A percentile compares a stretch with the other conserved stretches of the same genome.
These are phyloP conservation scores for Parachlorella kessleri DNA, from an alignment of 139 green algal species.

Conservation along the genomic window DNA sequence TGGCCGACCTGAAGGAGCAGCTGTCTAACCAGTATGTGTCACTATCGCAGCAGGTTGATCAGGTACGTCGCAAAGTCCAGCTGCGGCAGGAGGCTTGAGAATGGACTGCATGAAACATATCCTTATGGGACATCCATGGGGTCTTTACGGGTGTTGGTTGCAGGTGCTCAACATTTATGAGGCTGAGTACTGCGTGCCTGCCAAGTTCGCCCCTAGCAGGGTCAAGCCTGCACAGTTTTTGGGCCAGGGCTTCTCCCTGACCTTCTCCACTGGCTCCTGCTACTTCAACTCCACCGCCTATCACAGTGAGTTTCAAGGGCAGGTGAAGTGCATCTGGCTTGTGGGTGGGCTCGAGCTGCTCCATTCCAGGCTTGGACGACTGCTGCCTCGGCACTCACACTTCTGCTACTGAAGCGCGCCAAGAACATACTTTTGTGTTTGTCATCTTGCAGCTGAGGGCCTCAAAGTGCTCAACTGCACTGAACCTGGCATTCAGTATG, in stretches of 20 bases:
- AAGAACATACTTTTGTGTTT: too few relatives aligned
- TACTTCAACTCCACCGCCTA: constrained; percentile 23
- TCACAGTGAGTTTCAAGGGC: background rate
- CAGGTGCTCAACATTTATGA: background rate
- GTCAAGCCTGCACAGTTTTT: constrained; percentile 32
- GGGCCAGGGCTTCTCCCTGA: constrained; percentile 21
- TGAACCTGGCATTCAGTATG: constrained; percentile 28
- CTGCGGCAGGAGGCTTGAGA: background rate
- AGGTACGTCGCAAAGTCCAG: background rate
- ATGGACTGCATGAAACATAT: too few relatives aligned
- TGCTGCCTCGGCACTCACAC: too few relatives aligned
- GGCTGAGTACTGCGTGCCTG: background rate
- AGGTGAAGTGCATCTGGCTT: too few relatives aligned
- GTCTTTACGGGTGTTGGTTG: background rate
- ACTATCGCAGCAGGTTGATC: background rate
- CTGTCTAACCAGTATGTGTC: background rate
- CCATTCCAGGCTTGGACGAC: too few relatives aligned
- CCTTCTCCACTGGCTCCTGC: constrained; percentile 33
- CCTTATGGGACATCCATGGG: background rate
- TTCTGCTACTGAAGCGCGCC: too few relatives aligned
- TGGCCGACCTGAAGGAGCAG: background rate
- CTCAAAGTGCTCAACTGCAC: constrained; percentile 23
- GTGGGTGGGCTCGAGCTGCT: too few relatives aligned
- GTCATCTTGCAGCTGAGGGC: background rate
- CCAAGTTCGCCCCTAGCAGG: background rate